phyloP scores from a whole-genome alignment of 2,329 filamentous ascomycete genomes.

The Aspergillus vadensis region DNA sequence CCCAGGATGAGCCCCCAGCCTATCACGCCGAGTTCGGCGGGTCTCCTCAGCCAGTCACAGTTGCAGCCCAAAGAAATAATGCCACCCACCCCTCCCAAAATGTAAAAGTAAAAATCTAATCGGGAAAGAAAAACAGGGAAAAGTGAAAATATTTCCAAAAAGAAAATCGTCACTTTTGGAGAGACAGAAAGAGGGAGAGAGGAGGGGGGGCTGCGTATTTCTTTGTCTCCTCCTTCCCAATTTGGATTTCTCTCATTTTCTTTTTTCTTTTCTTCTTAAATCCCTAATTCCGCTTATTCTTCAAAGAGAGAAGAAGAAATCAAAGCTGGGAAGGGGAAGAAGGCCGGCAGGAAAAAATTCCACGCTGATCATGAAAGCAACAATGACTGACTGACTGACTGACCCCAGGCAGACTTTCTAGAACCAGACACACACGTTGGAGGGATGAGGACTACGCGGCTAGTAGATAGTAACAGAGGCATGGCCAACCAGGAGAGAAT shows the following conservation, averaged over 20 bases:
- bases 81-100: neutral
- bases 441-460: conserved; percentile 4
- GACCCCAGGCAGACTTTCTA: neutral
- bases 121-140: neutral
- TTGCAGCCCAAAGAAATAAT: neutral
- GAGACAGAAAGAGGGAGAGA: neutral
- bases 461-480: neutral
- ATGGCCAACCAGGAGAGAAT: conserved; percentile 4
- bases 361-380: neutral
- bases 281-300: neutral
- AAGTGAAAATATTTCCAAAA: neutral
- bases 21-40: conserved; percentile 15
- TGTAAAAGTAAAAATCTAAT: neutral
- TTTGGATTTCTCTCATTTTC: neutral
- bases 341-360: neutral
- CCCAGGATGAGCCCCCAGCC: conserved; percentile 8
- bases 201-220: neutral
- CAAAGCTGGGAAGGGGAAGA: neutral
- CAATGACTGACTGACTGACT: too few species aligned
- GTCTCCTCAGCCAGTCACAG: conserved; percentile 7
- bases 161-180: neutral
- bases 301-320: neutral
- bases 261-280: neutral
- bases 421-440: neutral
- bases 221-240: neutral